Evolutionary conservation across 495 filamentous ascomycete species (phyloP), one percentile per base, ranked within the genome.

Genomic region (Choiromyces venosus): DNA sequence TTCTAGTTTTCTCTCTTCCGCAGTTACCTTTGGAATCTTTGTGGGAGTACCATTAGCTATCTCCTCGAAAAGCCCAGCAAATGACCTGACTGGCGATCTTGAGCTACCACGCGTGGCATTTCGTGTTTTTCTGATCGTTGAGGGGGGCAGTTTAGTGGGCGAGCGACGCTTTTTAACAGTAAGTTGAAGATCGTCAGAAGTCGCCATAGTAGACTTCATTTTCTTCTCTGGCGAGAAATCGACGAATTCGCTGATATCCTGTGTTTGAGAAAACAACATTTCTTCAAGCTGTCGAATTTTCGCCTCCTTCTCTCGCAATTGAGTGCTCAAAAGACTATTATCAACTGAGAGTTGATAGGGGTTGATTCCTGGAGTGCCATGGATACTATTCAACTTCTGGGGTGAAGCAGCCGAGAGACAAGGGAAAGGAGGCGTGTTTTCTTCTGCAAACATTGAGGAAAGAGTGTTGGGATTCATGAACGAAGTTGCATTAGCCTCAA

Each of bases 171-270:
- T 80, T 36, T 74, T 80, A 40, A 74, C 66, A 44, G 78, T 77
- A 40, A 77, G 46, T n/a, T 79, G 68, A 35, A 52, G 44, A 40
- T 64, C 37, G 40, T 72, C 66, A 68, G 71, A 70, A 21, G 61
- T 10, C 25, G 38, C 29, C 37, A 42, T 37, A 44, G n/a, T 40
- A 44, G 66, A 37, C 67, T 72, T 77, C 35, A 70, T 66, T 70
- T 74, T 79, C 66, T 81, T 81, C 46, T 81, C 76, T 14, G 73
- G 79, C 6, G 79, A 81, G 52, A 81, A 81, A 71, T 81, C 66
- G n/a, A 78, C 71, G 46, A 81, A 81, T 46, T 78, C 79, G 9
- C 74, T 79, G 36, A 81, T 71, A 36, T 71, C 68, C 66, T 78
- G 73, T 39, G 67, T 66, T 36, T 76, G 76, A 2, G 73, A 70